Base-by-base conservation (phyloP, 805 yeast species). In the Ogataea allantospora region DNA sequence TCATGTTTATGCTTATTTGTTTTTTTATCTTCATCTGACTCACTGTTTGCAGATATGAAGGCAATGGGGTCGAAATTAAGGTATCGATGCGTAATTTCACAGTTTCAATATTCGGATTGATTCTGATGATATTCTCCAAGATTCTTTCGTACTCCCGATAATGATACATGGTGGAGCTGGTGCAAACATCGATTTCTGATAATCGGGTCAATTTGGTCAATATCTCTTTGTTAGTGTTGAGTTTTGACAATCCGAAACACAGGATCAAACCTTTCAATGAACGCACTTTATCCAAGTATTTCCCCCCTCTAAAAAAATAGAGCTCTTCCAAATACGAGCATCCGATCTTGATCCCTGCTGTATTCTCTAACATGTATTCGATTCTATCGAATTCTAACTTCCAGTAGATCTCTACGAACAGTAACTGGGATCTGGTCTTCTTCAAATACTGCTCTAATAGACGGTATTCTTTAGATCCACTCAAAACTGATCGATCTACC, bases 111-210 rank as follows among this genome's bases (percentile, higher is more conserved):
- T 42, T 36, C 2, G 47, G 44, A 20, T 46, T 46, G 27, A 46
- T 30, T 19, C 25, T 18, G 11, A 46, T 40, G 28, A 46, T 43
- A 14, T 37, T 46, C 22, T 46, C 46, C n/a, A 46, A 27, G n/a
- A 46, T 42, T 21, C 45, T 30, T 17, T 46, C 50, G 36, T 46
- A 46, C 23, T 46, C 50, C 8, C 47, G 26, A 9, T 46, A 46
- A 19, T 46, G 50, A 33, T 46, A 46, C 50, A 46, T 46, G 19
- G 50, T 46, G 15, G 50, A 46, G 41, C 42, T 46, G 4, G 50
- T 43, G 29, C 47, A 38, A 11, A 46, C 40, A 18, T 46, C 50
- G 12, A 46, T 29, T 21, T 46, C 50, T 10, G 44, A 33, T 22
- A 46, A 27, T 12, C 38, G 35, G 3, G 46, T 42, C 29, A 46